Evolutionary conservation across 2,329 filamentous ascomycete species (phyloP), one percentile per base, ranked within the genome.

Genomic region (Colletotrichum paranaense): DNA sequence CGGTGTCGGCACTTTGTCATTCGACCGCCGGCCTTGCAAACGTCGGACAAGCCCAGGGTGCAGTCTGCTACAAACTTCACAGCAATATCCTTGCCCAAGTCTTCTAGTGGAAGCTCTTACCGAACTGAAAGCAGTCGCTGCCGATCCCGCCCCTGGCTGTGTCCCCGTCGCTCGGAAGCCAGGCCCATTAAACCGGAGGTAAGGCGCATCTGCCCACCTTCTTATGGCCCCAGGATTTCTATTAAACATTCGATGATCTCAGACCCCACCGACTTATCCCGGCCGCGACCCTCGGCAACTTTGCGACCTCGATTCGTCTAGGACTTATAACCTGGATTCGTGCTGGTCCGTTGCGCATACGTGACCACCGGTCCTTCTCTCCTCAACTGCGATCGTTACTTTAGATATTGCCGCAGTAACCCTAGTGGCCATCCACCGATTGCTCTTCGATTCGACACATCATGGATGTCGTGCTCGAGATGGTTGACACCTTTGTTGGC

Each of bases 391-490:
- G 49, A 32, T 35, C 24, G 28, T n/a, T 16, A 5, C 52, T 22
- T 1, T 53, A 9, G 12, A 35, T 1, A 35, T n/a, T 22, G 19
- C 42, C 7, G 42, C 42, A 22, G 8, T 19, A 49, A n/a, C 16
- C 2, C 19, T 4, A 49, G 19, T 49, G 42, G 42, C n/a, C 42
- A 49, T 49, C 19, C 42, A 49, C 22, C 60, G 22, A 16, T 38
- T 66, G 19, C 46, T 22, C 16, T 24, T 46, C 11, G 66, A 30
- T 68, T 72, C 38, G 22, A 53, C 4, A 76, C 85, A 87, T 81
- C 83, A 98, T 98, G 96, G 96, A 98, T 88, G 91, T 98, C 84
- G 91, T 97, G 58, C 92, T 98, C 76, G 95, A 98, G 84, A 78
- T 95, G 73, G 89, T 91, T 84, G 96, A 98, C 84, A 94, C 92